Conservation (phyloP, 192 early-diverging fungal genomes). For the Podila clonocystis region DNA sequence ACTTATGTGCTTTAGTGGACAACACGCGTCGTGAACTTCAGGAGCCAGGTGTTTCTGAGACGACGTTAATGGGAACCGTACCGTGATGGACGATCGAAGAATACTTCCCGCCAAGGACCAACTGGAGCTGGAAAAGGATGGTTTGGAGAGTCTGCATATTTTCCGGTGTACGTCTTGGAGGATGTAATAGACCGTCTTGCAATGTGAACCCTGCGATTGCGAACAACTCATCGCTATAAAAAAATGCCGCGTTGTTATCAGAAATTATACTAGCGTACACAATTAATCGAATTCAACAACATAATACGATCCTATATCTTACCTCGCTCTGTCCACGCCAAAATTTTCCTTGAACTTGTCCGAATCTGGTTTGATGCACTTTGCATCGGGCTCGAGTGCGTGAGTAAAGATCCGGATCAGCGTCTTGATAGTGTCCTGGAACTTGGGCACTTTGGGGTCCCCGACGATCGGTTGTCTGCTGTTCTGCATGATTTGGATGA, state of each 20-base stretch:
- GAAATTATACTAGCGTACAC: not conserved
- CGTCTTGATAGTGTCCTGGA: slow-evolving; percentile 14
- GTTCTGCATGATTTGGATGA: slow-evolving; percentile 12
- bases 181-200: slow-evolving; percentile 9
- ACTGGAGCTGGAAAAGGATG: slow-evolving; percentile 27
- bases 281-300: not conserved
- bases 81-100: slow-evolving; percentile 1
- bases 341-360: no score
- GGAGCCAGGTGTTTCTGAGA: not conserved
- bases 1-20: no score
- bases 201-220: slow-evolving; percentile 28
- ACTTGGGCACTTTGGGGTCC: not conserved
- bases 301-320: no score
- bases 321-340: no score
- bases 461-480: slow-evolving; percentile 6
- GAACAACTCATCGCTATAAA: slow-evolving; percentile 43
- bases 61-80: not conserved
- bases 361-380: no score
- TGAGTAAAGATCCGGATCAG: not conserved
- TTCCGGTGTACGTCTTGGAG: slow-evolving; percentile 17
- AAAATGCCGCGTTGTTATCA: not conserved
- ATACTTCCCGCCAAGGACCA: slow-evolving; percentile 1
- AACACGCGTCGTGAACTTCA: no score
- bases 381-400: no score
- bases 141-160: slow-evolving; percentile 10